Base-by-base conservation (phyloP, 108 stramenopile species). In the Pelagomonas calceolata region DNA sequence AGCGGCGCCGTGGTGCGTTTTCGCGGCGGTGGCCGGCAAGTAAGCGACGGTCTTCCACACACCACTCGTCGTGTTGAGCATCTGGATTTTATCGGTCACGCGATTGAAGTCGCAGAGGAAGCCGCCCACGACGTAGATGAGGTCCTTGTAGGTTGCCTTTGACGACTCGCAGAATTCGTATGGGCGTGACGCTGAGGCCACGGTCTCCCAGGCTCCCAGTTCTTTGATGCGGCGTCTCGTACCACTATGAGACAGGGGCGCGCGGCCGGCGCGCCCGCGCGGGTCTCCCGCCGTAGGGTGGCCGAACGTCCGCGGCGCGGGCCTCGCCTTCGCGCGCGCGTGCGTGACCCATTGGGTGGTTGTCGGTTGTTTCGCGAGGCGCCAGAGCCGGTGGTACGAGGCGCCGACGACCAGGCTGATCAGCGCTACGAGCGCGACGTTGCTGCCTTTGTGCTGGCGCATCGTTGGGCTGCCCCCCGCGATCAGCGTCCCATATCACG, bases 21-120 rank as follows among this genome's bases (percentile, higher is more conserved):
- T 60, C 51, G 51, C 51, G 21, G 51, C 51, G 21, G 7, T 60
- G 21, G 51, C 14, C 21, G 51, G 51, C 21, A 60, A 26, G 21
- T 3, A 1, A 17, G 51, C 51, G 51, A 60, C 26, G 21, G 51
- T 60, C 7, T 4, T 16, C 51, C 51, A 60, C 0, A 1, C 51
- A 26, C 51, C 51, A 3, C 21, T 9, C 21, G 51, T 9, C 51
- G 21, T 3, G 51, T 60, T 60, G 51, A 60, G 51, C 51, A 60
- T 60, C 51, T 60, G 51, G 51, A 60, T 26, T 1, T 12, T 4
- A 26, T 60, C 51, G 21, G 51, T 60, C 21, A 60, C 51, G 51
- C 51, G 51, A 26, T 60, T 60, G 26, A 60, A 60, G 51, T 60
- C 51, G 51, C 51, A 60, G 51, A 60, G 51, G 51, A 60, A 60